Conservation (phyloP, 2,329 filamentous ascomycete genomes). For the Gnomoniopsis smithogilvyi region DNA sequence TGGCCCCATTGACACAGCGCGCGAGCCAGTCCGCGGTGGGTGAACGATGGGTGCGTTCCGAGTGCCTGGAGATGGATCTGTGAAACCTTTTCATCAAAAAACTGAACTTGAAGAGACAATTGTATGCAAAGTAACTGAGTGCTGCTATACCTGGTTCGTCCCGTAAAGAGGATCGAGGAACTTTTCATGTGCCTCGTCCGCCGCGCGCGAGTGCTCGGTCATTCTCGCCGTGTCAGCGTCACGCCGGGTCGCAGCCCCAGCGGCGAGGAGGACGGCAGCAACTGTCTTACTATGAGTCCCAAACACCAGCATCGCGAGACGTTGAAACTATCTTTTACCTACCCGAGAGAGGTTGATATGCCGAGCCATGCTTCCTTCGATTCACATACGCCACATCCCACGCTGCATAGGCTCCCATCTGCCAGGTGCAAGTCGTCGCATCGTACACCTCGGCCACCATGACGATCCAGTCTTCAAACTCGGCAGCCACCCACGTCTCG, state of each 20-base stretch:
- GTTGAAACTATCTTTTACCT: too few relatives aligned
- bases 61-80: constrained; percentile 5
- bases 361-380: background rate
- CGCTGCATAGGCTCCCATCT: constrained; percentile 1
- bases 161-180: background rate
- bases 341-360: background rate
- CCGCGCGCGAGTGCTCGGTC: background rate
- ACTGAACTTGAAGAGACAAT: too few relatives aligned
- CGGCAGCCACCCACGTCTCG: background rate
- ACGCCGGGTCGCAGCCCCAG: background rate
- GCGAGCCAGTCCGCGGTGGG: background rate
- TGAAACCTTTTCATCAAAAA: too few relatives aligned
- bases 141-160: background rate
- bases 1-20: constrained; percentile 3
- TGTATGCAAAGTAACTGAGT: too few relatives aligned
- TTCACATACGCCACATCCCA: constrained; percentile 9
- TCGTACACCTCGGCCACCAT: constrained; percentile 1
- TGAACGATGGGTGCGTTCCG: constrained; percentile 2
- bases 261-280: background rate
- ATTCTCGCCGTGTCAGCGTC: background rate
- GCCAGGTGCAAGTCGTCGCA: background rate
- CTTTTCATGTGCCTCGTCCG: background rate
- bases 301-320: background rate
- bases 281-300: background rate
- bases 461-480: constrained; percentile 1